Percentiles rank a stretch among this genome's conserved stretches.
phyloP scores from a whole-genome alignment of 305 asterid genomes.

The Vinca major region DNA sequence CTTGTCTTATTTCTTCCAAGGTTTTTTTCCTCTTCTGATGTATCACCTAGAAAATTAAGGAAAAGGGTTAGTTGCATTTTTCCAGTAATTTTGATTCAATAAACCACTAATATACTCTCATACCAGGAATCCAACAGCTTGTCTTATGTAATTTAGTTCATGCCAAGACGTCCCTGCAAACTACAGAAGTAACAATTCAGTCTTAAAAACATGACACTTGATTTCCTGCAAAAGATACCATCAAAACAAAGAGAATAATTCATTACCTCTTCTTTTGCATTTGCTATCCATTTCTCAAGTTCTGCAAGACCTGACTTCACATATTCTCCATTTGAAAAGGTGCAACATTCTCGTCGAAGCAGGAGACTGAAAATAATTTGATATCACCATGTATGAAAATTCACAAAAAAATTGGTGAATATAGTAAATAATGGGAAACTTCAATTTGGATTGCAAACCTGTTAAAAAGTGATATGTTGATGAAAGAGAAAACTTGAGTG shows the following conservation, averaged over 20 bases:
- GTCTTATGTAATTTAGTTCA: slow-evolving; percentile 88
- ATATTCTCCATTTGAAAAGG: slow-evolving; percentile 88
- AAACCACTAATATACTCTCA: slow-evolving; percentile 12
- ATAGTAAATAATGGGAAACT: background rate
- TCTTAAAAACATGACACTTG: slow-evolving; percentile 12
- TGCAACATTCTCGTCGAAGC: slow-evolving; percentile 97
- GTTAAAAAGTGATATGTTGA: slow-evolving; percentile 81
- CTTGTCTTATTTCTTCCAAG: slow-evolving; percentile 82
- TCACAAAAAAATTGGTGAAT: background rate
- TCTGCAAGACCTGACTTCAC: slow-evolving; percentile 96
- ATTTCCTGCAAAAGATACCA: background rate
- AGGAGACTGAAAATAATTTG: slow-evolving; percentile 44
- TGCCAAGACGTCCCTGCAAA: slow-evolving; percentile 98
- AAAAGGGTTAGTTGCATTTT: slow-evolving; percentile 6
- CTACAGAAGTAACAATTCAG: slow-evolving; percentile 39
- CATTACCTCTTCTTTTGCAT: slow-evolving; percentile 75
- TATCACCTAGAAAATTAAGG: slow-evolving; percentile 50
- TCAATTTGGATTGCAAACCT: slow-evolving; percentile 34
- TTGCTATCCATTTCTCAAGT: slow-evolving; percentile 89
- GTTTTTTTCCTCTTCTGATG: slow-evolving; percentile 94
- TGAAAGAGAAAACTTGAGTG: slow-evolving; percentile 87
- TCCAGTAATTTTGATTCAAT: slow-evolving; percentile 2
- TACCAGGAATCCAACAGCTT: slow-evolving; percentile 98
- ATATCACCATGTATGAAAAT: background rate
- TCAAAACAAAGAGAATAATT: slow-evolving; percentile 10